Evolutionary conservation across 805 yeast species (phyloP).

Genomic region (Nakazawaea siamensis): DNA sequence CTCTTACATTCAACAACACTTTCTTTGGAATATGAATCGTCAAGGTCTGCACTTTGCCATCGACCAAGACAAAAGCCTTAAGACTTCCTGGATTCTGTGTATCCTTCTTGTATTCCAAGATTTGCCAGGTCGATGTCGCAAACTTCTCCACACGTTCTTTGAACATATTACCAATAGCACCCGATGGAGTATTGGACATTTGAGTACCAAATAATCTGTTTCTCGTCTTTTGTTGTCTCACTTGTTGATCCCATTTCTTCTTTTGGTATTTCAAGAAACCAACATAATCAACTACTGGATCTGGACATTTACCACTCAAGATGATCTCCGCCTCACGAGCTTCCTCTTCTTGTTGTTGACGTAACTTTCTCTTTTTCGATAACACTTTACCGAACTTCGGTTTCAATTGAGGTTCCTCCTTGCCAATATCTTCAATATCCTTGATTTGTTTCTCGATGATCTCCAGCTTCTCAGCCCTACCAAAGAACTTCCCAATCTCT

Average conservation of each 20-base stretch:
- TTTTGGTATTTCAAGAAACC: constrained; percentile 71
- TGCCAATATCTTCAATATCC: constrained; percentile 74
- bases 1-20: constrained; percentile 59
- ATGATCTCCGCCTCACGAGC: constrained; percentile 32
- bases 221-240: constrained; percentile 64
- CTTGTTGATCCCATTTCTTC: constrained; percentile 79
- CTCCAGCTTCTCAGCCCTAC: constrained; percentile 31
- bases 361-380: constrained; percentile 34
- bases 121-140: constrained; percentile 78
- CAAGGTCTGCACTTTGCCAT: constrained; percentile 66
- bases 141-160: constrained; percentile 73
- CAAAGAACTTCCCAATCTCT: constrained; percentile 51
- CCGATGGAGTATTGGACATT: constrained; percentile 30
- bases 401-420: constrained; percentile 18
- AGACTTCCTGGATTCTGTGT: constrained; percentile 61
- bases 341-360: constrained; percentile 16
- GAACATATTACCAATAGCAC: constrained; percentile 58
- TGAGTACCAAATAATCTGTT: constrained; percentile 70
- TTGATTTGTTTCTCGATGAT: constrained; percentile 31
- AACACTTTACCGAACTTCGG: constrained; percentile 37
- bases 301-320: constrained; percentile 50
- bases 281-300: constrained; percentile 56
- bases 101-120: constrained; percentile 60
- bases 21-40: constrained; percentile 68
- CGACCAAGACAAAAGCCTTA: constrained; percentile 61